Conservation (phyloP, 2,329 filamentous ascomycete genomes). For the Colletotrichum tanaceti region DNA sequence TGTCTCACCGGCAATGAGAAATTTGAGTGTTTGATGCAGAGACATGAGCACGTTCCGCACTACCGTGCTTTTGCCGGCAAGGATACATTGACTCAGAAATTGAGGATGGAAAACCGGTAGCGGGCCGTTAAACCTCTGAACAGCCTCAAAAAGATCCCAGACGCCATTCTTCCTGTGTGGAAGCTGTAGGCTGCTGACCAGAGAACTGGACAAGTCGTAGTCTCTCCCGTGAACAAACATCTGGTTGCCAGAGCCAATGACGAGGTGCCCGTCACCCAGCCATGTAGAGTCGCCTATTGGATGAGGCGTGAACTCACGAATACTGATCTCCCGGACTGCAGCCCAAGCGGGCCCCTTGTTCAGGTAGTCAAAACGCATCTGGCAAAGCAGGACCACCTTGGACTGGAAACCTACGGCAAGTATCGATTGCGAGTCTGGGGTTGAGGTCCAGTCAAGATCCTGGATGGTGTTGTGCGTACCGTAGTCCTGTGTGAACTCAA, state of each 20-base stretch:
- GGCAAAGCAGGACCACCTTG: conserved; percentile 82
- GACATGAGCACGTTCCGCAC: conserved; percentile 79
- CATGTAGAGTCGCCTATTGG: conserved; percentile 94
- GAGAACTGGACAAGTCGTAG: conserved; percentile 72
- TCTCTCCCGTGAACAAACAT: conserved; percentile 85
- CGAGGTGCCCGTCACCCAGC: conserved; percentile 85
- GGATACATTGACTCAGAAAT: conserved; percentile 86
- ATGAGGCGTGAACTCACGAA: conserved; percentile 84
- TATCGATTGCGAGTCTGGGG: conserved; percentile 88
- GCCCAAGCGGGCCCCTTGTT: conserved; percentile 92
- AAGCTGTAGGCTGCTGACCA: conserved; percentile 65
- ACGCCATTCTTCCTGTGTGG: conserved; percentile 61
- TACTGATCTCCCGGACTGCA: conserved; percentile 82
- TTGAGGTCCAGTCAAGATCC: conserved; percentile 94
- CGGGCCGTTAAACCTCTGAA: conserved; percentile 86
- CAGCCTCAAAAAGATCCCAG: conserved; percentile 82
- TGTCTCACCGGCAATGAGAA: conserved; percentile 81
- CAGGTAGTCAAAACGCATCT: conserved; percentile 92
- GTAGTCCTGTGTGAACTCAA: conserved; percentile 85
- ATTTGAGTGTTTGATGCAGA: conserved; percentile 82
- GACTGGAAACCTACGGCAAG: conserved; percentile 94
- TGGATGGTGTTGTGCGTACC: conserved; percentile 79
- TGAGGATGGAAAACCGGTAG: conserved; percentile 93
- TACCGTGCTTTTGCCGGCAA: conserved; percentile 78
- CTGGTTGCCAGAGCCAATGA: conserved; percentile 91